Base-by-base conservation (phyloP, 805 yeast genomes). In the Saturnispora dispora region DNA sequence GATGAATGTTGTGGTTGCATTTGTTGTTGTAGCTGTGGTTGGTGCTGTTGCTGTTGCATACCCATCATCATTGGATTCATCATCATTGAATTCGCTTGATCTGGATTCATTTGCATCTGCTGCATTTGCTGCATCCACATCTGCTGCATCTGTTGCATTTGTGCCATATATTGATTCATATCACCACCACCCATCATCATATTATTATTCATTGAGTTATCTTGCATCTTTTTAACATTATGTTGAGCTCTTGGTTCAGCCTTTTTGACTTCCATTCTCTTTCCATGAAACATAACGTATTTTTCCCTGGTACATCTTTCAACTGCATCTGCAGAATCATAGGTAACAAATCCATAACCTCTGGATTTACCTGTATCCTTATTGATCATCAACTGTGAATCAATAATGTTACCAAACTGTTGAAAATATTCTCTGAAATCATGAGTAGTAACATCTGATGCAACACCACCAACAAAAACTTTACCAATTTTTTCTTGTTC, bases 401-500 rank as follows among this genome's bases (percentile, higher is more conserved):
- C 98, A 60, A 91, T 85, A 53, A 91, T 90, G 41, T 81, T 80
- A 59, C 97, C 98, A 68, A 83, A 91, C 68, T 84, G 84, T 51
- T 86, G 79, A 63, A 91, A 91, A 67, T 86, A 89, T 47, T 78
- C 82, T 65, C 83, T 84, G 68, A 91, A 93, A 57, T 90, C 97
- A 57, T 79, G 79, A 60, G 95, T 96, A 56, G 89, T 88, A 48
- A 90, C 96, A 63, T 88, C 91, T 20, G 95, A 87, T 50, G 95
- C 90, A 54, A 91, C 85, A 58, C 99, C 99, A 58, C 99, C 99
- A 40, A 91, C 97, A 63, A 91, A 91, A 58, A 91, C 90, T 71
- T 91, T 91, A 59, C 97, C 96, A 17, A 96, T 88, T 65, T 86
- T 87, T 65, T 90, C 96, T 69, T 91, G 99, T 67, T 91, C 97